Evolutionary conservation across 129 eudicot species (phyloP).

Genomic region (Chrysanthemum lavandulifolium): DNA sequence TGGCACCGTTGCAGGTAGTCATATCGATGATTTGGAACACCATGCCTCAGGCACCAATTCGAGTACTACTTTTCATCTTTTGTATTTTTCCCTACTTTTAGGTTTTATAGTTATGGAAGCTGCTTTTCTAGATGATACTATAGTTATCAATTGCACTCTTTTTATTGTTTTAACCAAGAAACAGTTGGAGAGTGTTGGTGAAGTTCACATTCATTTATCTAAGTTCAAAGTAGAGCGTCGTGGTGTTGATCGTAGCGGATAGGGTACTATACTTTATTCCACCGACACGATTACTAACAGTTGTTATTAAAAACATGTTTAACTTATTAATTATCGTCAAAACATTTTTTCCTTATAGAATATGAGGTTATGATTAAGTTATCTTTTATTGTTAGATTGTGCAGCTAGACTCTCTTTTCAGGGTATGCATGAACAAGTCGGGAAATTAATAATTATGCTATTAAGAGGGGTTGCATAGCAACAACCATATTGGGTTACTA

Average conservation of each 20-base stretch:
- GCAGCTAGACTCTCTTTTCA: constrained; percentile 23
- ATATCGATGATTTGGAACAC: too few relatives aligned
- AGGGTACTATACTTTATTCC: constrained; percentile 56
- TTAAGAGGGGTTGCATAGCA: constrained; percentile 66
- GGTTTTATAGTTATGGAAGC: too few relatives aligned
- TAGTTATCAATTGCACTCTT: too few relatives aligned
- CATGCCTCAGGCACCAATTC: too few relatives aligned
- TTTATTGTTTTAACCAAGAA: constrained; percentile 54
- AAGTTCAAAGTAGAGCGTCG: constrained; percentile 82
- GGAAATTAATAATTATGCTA: constrained; percentile 28
- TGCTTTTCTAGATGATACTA: too few relatives aligned
- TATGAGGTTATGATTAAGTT: constrained; percentile 4
- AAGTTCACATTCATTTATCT: constrained; percentile 34
- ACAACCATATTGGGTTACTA: constrained; percentile 92
- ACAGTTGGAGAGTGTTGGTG: constrained; percentile 85
- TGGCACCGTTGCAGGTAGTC: too few relatives aligned
- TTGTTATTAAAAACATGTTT: not conserved
- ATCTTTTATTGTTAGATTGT: constrained; percentile 22
- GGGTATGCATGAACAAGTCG: constrained; percentile 16
- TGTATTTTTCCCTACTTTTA: too few relatives aligned
- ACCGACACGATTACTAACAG: not conserved
- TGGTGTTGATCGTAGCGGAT: constrained; percentile 85
- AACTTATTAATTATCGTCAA: not conserved
- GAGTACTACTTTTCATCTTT: too few relatives aligned
- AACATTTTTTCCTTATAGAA: not conserved